Conservation (phyloP, 768 basidiomycete species). For the Auriscalpium microsporum region DNA sequence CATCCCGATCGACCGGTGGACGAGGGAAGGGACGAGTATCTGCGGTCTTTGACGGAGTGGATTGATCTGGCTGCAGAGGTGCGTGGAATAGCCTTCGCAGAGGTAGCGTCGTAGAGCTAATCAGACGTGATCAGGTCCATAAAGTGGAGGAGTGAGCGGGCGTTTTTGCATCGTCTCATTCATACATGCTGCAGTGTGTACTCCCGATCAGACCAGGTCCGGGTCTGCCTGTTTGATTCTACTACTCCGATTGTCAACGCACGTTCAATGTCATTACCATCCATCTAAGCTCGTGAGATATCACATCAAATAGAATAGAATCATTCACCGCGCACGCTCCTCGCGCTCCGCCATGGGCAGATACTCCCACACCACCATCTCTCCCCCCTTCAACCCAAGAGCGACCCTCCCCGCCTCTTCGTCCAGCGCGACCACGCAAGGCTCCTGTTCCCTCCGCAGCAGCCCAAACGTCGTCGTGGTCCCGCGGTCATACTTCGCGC, state of each 20-base stretch:
- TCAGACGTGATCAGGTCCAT: background rate
- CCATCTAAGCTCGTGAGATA: no score
- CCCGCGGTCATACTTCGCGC: slow-evolving; percentile 21
- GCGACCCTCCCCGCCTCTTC: slow-evolving; percentile 31
- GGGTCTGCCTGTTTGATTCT: no score
- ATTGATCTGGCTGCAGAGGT: slow-evolving; percentile 56
- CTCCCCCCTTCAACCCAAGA: slow-evolving; percentile 31
- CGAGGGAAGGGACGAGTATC: slow-evolving; percentile 64
- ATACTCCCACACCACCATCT: slow-evolving; percentile 45
- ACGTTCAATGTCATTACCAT: no score
- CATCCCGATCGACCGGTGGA: slow-evolving; percentile 64
- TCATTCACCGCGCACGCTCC: no score
- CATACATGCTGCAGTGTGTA: no score
- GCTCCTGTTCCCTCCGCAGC: slow-evolving; percentile 37
- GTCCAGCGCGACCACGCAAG: slow-evolving; percentile 35
- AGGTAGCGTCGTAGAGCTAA: background rate
- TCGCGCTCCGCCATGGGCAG: background rate
- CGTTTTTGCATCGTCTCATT: no score
- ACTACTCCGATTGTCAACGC: no score
- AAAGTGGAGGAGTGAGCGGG: background rate
- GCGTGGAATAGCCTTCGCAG: slow-evolving; percentile 9
- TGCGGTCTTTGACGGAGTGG: slow-evolving; percentile 65
- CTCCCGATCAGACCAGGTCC: no score
- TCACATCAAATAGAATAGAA: no score
- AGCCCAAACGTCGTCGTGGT: slow-evolving; percentile 37